Evolutionary conservation across 2,329 filamentous ascomycete species (phyloP).

Genomic region (Fusarium siculi): DNA sequence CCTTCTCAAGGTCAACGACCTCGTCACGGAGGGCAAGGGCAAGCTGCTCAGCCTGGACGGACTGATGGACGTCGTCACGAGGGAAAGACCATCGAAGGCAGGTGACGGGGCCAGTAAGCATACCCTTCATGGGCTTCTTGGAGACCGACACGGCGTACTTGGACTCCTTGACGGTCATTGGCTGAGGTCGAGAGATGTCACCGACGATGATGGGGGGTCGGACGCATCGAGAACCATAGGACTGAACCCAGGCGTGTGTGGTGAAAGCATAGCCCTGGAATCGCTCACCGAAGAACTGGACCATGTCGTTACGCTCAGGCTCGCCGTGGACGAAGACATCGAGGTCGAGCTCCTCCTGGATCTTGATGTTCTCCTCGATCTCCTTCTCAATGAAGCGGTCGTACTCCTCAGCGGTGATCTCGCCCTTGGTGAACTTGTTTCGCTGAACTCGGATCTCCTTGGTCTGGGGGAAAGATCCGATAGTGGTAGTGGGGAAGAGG

Average conservation of each 20-base stretch:
- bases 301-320: constrained; percentile 99
- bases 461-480: constrained; percentile 99
- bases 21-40: constrained; percentile 98
- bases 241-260: constrained; percentile 98
- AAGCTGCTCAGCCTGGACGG: constrained; percentile 97
- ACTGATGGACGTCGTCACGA: constrained; percentile 99
- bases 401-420: constrained; percentile 92
- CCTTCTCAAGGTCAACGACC: constrained; percentile 96
- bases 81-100: constrained; percentile 99
- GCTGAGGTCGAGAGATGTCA: constrained; percentile 94
- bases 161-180: constrained; percentile 99
- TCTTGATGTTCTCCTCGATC: constrained; percentile 93
- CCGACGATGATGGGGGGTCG: constrained; percentile 98
- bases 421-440: constrained; percentile 99
- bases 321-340: constrained; percentile 99
- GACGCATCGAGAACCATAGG: constrained; percentile 97
- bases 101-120: constrained; percentile 99
- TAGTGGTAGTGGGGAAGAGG: constrained; percentile 98
- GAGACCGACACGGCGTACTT: constrained; percentile 97
- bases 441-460: constrained; percentile 97
- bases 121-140: constrained; percentile 99
- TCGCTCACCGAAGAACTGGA: constrained; percentile 99
- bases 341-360: constrained; percentile 97
- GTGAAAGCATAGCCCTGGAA: constrained; percentile 98
- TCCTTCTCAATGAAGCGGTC: constrained; percentile 99